phyloP scores from a whole-genome alignment of 2,329 filamentous ascomycete genomes.

The Beauveria asiatica region DNA sequence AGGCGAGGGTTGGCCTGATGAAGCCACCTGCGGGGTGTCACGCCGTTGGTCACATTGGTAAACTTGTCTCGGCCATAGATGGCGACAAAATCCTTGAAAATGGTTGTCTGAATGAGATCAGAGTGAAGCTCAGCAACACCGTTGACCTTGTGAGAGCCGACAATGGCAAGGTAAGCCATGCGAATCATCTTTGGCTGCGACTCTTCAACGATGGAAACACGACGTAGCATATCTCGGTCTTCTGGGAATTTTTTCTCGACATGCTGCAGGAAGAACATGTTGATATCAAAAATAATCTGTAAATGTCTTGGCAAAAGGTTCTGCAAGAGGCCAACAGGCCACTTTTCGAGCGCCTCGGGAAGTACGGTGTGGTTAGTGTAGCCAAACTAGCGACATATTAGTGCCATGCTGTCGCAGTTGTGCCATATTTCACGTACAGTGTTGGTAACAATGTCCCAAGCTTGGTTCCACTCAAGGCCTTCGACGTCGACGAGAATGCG shows the following conservation, averaged over 20 bases:
- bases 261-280: slow-evolving; percentile 81
- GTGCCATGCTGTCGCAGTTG: background rate
- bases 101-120: slow-evolving; percentile 96
- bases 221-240: slow-evolving; percentile 72
- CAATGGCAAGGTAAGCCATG: slow-evolving; percentile 92
- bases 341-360: slow-evolving; percentile 95
- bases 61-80: slow-evolving; percentile 97
- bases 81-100: slow-evolving; percentile 96
- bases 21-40: slow-evolving; percentile 91
- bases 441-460: slow-evolving; percentile 71
- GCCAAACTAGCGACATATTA: slow-evolving; percentile 52
- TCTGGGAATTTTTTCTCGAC: slow-evolving; percentile 89
- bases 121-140: slow-evolving; percentile 97
- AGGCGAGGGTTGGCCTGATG: slow-evolving; percentile 94
- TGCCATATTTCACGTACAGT: slow-evolving; percentile 42
- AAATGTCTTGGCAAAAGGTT: slow-evolving; percentile 88
- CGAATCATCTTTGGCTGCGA: slow-evolving; percentile 95
- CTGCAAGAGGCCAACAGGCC: slow-evolving; percentile 88
- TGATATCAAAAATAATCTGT: slow-evolving; percentile 98
- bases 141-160: slow-evolving; percentile 98
- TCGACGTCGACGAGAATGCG: slow-evolving; percentile 86
- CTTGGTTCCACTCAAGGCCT: slow-evolving; percentile 85
- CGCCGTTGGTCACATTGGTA: slow-evolving; percentile 96
- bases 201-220: slow-evolving; percentile 97
- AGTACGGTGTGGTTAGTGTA: slow-evolving; percentile 99